phyloP scores from a whole-genome alignment of 2,329 filamentous ascomycete species.

The Beauveria asiatica region DNA sequence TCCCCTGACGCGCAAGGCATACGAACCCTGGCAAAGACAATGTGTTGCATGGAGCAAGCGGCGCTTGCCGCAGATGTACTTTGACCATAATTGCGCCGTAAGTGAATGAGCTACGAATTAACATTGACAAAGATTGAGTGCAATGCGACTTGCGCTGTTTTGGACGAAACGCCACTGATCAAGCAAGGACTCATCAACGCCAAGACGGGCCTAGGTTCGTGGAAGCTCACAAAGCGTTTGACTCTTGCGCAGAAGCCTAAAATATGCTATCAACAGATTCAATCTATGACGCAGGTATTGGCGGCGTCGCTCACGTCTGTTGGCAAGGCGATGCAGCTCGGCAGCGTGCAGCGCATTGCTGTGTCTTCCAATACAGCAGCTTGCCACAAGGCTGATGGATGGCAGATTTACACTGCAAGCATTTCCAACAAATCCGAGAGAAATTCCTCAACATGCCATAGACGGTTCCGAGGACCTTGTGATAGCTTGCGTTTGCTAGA shows the following conservation, averaged over 20 bases:
- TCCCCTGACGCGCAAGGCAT: constrained; percentile 44
- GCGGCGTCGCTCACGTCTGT: constrained; percentile 49
- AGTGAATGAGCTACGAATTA: constrained; percentile 56
- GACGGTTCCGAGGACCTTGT: constrained; percentile 16
- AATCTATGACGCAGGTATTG: constrained; percentile 40
- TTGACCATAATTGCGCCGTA: constrained; percentile 59
- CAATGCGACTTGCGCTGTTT: background rate
- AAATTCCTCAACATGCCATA: background rate
- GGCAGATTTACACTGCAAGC: constrained; percentile 16
- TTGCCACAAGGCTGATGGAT: constrained; percentile 31
- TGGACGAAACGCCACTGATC: background rate
- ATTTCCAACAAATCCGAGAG: background rate
- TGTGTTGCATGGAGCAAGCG: constrained; percentile 55
- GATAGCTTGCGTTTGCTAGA: constrained; percentile 38
- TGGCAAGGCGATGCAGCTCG: constrained; percentile 49
- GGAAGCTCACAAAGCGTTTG: constrained; percentile 40
- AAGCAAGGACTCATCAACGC: background rate
- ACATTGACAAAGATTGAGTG: constrained; percentile 42
- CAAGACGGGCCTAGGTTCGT: constrained; percentile 29
- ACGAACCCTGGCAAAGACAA: constrained; percentile 52
- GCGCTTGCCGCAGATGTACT: constrained; percentile 46
- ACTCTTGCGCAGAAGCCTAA: constrained; percentile 46
- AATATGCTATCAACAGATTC: constrained; percentile 37
- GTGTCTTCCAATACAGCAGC: constrained; percentile 46
- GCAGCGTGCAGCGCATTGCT: constrained; percentile 51